These are phyloP conservation scores for Grammothele lineata DNA, from an alignment of 768 basidiomycete genomes.

Conservation along the genomic window DNA sequence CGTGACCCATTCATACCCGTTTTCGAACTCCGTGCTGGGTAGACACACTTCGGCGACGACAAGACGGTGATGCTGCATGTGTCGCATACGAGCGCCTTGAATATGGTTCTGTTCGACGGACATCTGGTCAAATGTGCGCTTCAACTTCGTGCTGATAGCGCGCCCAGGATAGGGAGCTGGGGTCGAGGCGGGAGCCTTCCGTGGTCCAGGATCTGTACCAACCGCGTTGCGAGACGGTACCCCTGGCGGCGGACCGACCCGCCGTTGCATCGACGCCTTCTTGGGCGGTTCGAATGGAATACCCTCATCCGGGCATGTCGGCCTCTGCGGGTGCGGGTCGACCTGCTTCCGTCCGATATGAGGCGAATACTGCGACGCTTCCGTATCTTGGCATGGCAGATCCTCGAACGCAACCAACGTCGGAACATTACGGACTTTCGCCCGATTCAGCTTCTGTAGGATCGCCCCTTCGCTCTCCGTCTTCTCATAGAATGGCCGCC, in stretches of 20 bases:
- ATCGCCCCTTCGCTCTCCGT: constrained; percentile 4
- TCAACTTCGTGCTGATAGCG: not conserved
- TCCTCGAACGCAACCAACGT: not conserved
- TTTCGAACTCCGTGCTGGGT: not conserved
- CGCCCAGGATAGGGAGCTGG: not conserved
- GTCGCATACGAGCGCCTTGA: not conserved
- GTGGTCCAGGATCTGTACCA: too few species aligned
- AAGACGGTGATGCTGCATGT: constrained; percentile 2
- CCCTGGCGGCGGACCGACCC: too few species aligned
- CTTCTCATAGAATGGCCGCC: not conserved
- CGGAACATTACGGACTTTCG: not conserved
- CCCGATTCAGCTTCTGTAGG: not conserved
- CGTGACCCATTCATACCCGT: not conserved
- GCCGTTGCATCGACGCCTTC: too few species aligned
- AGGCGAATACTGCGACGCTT: not conserved
- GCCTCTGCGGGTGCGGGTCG: not conserved
- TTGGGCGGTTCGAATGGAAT: too few species aligned
- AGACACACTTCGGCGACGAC: constrained; percentile 1
- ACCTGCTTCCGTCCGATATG: not conserved
- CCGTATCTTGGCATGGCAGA: not conserved
- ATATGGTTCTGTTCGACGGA: too few species aligned
- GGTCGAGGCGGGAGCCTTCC: too few species aligned
- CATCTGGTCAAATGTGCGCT: not conserved
- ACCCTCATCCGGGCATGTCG: too few species aligned
- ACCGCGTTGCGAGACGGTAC: too few species aligned